Percentiles rank a stretch among this genome's conserved stretches.
Evolutionary conservation across 2,329 filamentous ascomycete species (phyloP).

Genomic region (Phyllosticta citrichinensis): DNA sequence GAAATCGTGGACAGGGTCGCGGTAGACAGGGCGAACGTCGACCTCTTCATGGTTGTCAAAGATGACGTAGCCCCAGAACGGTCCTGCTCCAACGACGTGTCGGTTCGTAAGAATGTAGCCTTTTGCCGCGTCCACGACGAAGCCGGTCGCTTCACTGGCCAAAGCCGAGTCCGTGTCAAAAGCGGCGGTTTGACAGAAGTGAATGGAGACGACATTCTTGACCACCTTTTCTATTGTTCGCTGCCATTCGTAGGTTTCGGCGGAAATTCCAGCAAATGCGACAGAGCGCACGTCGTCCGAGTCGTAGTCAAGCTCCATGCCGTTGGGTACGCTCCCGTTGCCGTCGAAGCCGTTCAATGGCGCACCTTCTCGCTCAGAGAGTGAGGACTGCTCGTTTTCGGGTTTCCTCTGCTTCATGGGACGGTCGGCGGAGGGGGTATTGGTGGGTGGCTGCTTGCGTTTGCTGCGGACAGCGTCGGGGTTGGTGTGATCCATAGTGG

Average conservation of each 20-base stretch:
- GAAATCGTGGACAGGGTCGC: constrained; percentile 97
- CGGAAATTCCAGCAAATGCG: constrained; percentile 35
- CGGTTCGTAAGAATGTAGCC: constrained; percentile 54
- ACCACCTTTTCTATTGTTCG: constrained; percentile 90
- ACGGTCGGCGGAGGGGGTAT: constrained; percentile 36
- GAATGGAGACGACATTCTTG: constrained; percentile 92
- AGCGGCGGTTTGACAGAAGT: constrained; percentile 94
- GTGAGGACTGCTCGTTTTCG: constrained; percentile 27
- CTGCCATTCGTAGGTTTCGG: constrained; percentile 82
- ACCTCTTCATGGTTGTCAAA: constrained; percentile 98
- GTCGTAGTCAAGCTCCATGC: constrained; percentile 31
- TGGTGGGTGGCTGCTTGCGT: constrained; percentile 45
- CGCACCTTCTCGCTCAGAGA: constrained; percentile 32
- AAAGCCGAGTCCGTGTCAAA: constrained; percentile 96
- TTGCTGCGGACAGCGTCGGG: constrained; percentile 34
- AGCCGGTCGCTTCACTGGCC: constrained; percentile 92
- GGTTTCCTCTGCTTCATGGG: constrained; percentile 47
- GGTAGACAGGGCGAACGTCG: constrained; percentile 92
- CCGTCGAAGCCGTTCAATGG: constrained; percentile 2
- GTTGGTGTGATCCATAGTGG: constrained; percentile 8
- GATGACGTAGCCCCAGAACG: constrained; percentile 96
- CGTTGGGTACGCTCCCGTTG: constrained; percentile 34
- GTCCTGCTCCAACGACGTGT: constrained; percentile 89
- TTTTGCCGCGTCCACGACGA: constrained; percentile 88
- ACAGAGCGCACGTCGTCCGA: constrained; percentile 31